Percentiles rank a stretch among this genome's conserved stretches.
Evolutionary conservation across 345 rosid genomes (phyloP).

Genomic region (Carallia brachiata): DNA sequence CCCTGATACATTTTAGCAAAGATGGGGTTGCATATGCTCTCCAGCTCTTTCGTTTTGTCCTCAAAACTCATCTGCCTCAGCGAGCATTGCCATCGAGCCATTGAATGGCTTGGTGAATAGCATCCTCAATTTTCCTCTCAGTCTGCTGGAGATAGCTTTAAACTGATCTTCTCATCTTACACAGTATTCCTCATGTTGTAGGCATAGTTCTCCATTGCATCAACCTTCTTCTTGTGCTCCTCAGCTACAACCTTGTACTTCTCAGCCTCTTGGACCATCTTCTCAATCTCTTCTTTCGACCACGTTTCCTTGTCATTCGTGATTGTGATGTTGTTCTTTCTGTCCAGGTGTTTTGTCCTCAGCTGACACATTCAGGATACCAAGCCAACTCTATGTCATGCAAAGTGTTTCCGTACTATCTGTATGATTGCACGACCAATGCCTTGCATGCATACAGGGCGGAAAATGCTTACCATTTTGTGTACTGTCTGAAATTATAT

Average conservation of each 20-base stretch:
- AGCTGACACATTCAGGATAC: conserved; percentile 25
- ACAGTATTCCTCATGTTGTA: conserved; percentile 27
- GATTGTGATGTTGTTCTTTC: conserved; percentile 29
- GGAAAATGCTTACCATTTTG: too few relatives aligned
- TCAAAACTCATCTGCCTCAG: conserved; percentile 26
- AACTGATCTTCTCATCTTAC: conserved; percentile 21
- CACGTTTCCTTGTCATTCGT: conserved; percentile 26
- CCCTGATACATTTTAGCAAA: conserved; percentile 20
- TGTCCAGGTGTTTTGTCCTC: conserved; percentile 24
- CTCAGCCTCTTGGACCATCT: conserved; percentile 29
- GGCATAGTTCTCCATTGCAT: conserved; percentile 21
- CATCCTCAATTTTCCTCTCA: conserved; percentile 23
- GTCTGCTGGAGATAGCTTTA: conserved; percentile 15
- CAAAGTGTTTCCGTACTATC: too few relatives aligned
- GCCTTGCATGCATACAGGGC: too few relatives aligned
- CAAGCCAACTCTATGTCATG: not conserved
- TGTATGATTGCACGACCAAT: too few relatives aligned
- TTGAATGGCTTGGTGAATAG: conserved; percentile 13
- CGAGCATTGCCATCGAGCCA: conserved; percentile 21
- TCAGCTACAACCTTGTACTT: conserved; percentile 26
- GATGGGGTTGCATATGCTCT: conserved; percentile 27
- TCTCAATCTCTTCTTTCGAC: conserved; percentile 28
- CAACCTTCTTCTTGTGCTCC: conserved; percentile 23
- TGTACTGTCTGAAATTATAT: too few relatives aligned
- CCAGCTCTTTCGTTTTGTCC: conserved; percentile 24